Conservation (phyloP, 116 monocot species). For the Cymodocea nodosa region DNA sequence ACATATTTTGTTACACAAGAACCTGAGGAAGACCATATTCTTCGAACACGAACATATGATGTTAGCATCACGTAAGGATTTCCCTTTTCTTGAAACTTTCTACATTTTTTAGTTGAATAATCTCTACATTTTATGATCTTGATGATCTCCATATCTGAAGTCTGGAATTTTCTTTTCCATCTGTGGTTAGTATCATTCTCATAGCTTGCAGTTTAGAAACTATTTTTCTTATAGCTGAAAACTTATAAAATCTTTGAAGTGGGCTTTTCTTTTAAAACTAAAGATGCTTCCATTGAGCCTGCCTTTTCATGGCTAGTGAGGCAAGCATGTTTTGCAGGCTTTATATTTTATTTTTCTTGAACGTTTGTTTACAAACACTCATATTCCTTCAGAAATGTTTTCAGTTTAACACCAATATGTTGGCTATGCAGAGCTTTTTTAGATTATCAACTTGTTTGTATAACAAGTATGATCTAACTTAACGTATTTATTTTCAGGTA, state of each 20-base stretch:
- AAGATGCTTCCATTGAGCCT: too few relatives aligned
- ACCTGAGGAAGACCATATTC: slow-evolving; percentile 97
- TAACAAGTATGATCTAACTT: background rate
- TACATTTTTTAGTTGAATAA: background rate
- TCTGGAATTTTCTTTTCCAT: background rate
- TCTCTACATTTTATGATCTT: background rate
- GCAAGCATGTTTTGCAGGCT: too few relatives aligned
- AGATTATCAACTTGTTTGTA: background rate
- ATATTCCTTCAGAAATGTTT: too few relatives aligned
- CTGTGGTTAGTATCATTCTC: background rate
- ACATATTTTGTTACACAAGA: slow-evolving; percentile 87
- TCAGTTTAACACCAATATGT: too few relatives aligned
- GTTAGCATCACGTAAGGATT: slow-evolving; percentile 91
- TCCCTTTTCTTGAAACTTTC: slow-evolving; percentile 1
- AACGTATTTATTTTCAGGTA: slow-evolving; percentile 39
- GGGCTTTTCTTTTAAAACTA: too few relatives aligned
- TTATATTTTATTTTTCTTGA: too few relatives aligned
- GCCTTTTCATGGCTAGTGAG: too few relatives aligned
- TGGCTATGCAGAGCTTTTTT: background rate
- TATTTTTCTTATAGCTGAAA: too few relatives aligned
- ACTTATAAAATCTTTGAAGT: too few relatives aligned
- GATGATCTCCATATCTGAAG: too few relatives aligned
- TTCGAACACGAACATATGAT: slow-evolving; percentile 93
- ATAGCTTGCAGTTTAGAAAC: too few relatives aligned
- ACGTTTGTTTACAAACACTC: too few relatives aligned